These are phyloP conservation scores for Corynespora cassiicola DNA, from an alignment of 2,329 filamentous ascomycete species.

Conservation along the genomic window DNA sequence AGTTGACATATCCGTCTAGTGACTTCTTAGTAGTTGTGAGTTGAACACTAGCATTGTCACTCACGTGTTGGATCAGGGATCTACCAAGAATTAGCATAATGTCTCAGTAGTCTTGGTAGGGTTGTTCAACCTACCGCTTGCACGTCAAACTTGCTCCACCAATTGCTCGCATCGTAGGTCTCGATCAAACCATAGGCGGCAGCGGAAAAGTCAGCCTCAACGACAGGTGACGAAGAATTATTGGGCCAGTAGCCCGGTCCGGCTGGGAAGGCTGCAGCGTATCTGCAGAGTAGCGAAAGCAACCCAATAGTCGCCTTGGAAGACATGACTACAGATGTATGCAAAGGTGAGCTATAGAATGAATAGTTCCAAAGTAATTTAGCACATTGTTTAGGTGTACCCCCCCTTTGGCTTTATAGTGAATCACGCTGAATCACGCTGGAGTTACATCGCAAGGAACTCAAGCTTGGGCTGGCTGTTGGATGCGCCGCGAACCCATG, in stretches of 20 bases:
- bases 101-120: background rate
- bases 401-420: conserved; percentile 17
- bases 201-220: conserved; percentile 11
- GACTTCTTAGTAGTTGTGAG: background rate
- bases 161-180: conserved; percentile 46
- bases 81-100: conserved; percentile 19
- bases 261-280: conserved; percentile 15
- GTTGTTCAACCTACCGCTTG: conserved; percentile 25
- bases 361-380: conserved; percentile 11
- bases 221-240: conserved; percentile 22
- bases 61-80: conserved; percentile 44
- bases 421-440: background rate
- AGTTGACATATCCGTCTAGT: conserved; percentile 47
- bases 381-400: conserved; percentile 7
- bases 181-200: conserved; percentile 40
- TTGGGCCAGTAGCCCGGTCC: conserved; percentile 30
- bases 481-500: conserved; percentile 2
- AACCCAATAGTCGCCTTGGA: conserved; percentile 10
- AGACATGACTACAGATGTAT: conserved; percentile 15
- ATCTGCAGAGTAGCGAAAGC: conserved; percentile 9
- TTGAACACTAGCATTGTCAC: conserved; percentile 1
- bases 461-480: conserved; percentile 11
- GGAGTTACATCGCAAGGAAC: background rate
- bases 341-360: conserved; percentile 1
- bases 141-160: conserved; percentile 45